Conservation (phyloP, 306 rosid species). For the Trichosanthes truncata region DNA sequence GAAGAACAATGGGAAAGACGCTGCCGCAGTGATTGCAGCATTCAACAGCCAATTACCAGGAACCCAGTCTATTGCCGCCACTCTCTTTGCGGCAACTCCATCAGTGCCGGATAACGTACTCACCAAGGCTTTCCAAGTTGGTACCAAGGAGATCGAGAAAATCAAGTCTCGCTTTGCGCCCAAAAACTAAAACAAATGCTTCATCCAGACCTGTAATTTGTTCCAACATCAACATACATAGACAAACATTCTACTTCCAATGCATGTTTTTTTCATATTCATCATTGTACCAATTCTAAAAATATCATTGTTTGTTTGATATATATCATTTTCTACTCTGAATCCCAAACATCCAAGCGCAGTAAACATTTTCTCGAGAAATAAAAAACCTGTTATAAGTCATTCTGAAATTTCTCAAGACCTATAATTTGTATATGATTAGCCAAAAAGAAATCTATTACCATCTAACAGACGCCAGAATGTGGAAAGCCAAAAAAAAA, state of each 20-base stretch:
- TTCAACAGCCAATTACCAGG: slow-evolving; percentile 89
- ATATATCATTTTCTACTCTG: background rate
- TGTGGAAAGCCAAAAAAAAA: background rate
- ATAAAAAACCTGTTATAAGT: background rate
- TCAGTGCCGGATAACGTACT: slow-evolving; percentile 58
- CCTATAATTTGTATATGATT: background rate
- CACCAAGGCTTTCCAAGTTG: slow-evolving; percentile 48
- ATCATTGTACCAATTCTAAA: background rate
- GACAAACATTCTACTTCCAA: background rate
- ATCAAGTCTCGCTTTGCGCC: slow-evolving; percentile 65
- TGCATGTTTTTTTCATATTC: background rate
- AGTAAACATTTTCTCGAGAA: background rate
- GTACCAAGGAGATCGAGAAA: slow-evolving; percentile 47
- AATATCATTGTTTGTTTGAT: background rate
- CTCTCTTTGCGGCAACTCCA: slow-evolving; percentile 59
- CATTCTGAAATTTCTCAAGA: background rate
- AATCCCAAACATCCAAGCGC: background rate
- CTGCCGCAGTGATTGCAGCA: slow-evolving; percentile 59
- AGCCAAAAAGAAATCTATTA: background rate
- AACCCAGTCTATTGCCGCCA: slow-evolving; percentile 40
- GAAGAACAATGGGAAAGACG: slow-evolving; percentile 47
- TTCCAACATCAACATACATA: background rate
- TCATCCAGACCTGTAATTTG: background rate
- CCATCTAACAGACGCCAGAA: background rate
- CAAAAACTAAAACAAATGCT: slow-evolving; percentile 12